Conservation (phyloP, 2,329 filamentous ascomycete genomes). For the Cercospora citrullina region DNA sequence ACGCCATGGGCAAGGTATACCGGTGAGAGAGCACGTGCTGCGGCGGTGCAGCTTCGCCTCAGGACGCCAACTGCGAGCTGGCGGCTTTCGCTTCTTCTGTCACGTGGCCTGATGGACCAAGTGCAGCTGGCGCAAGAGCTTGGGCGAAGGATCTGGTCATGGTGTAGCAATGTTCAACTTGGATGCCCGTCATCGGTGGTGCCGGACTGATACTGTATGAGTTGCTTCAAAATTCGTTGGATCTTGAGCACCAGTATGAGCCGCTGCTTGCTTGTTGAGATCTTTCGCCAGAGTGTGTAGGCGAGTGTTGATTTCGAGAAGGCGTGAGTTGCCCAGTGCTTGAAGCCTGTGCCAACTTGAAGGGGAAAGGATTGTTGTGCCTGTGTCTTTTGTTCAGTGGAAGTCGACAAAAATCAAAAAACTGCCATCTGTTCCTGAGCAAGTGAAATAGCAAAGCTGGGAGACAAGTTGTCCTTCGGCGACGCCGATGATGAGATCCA, state of each 20-base stretch:
- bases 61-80: conserved; percentile 8
- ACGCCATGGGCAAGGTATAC: conserved; percentile 4
- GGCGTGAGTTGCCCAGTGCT: background rate
- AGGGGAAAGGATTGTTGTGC: background rate
- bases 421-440: background rate
- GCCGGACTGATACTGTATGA: background rate
- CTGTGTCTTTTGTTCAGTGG: background rate
- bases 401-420: background rate
- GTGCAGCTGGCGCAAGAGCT: background rate
- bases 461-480: background rate
- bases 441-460: background rate
- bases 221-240: background rate
- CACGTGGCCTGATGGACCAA: background rate
- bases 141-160: background rate
- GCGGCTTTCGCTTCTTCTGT: conserved; percentile 6
- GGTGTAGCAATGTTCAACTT: background rate
- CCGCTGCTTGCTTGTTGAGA: background rate
- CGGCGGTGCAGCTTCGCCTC: conserved; percentile 9
- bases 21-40: conserved; percentile 11
- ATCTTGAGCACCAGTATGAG: background rate
- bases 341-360: background rate
- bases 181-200: background rate
- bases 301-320: background rate
- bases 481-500: background rate
- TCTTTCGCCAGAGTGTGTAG: background rate